Conservation (phyloP, 1,284 basidiomycete genomes). For the Trichosporon coremiiforme region DNA sequence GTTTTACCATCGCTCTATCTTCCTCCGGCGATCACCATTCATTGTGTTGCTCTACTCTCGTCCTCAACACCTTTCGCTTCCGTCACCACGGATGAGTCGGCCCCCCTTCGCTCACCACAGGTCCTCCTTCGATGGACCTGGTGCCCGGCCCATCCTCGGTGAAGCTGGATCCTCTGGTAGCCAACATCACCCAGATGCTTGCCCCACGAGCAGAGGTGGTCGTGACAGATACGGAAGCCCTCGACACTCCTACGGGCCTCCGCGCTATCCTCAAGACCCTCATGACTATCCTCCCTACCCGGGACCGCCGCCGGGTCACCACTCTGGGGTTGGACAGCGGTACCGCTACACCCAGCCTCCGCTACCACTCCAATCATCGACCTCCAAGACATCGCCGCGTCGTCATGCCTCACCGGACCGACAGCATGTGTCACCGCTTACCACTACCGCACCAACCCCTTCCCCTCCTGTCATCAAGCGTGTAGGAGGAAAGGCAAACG, state of each 20-base stretch:
- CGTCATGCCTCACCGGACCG: not conserved
- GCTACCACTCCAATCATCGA: slow-evolving; percentile 2
- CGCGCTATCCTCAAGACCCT: not conserved
- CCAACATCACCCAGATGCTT: slow-evolving; percentile 5
- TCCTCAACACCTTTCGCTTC: not conserved
- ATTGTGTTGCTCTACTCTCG: slow-evolving; percentile 12
- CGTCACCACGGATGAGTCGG: slow-evolving; percentile 17
- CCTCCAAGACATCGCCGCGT: not conserved
- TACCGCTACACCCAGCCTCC: not conserved
- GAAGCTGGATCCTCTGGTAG: slow-evolving; percentile 26
- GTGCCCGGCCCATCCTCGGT: slow-evolving; percentile 35
- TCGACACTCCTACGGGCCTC: not conserved
- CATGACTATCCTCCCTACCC: not conserved
- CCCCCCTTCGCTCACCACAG: slow-evolving; percentile 11
- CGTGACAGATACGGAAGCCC: slow-evolving; percentile 3
- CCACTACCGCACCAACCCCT: slow-evolving; percentile 1
- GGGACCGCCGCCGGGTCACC: not conserved
- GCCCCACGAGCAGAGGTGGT: not conserved
- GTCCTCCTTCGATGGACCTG: slow-evolving; percentile 35
- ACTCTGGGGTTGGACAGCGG: not conserved
- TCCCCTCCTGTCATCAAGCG: slow-evolving; percentile 29
- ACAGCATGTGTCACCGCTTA: not conserved
- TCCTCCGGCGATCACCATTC: not conserved
- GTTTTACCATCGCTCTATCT: not conserved
- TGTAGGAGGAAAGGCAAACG: slow-evolving; percentile 42